Base-by-base conservation (phyloP, 2,329 filamentous ascomycete species). In the Ophiostoma sp. region DNA sequence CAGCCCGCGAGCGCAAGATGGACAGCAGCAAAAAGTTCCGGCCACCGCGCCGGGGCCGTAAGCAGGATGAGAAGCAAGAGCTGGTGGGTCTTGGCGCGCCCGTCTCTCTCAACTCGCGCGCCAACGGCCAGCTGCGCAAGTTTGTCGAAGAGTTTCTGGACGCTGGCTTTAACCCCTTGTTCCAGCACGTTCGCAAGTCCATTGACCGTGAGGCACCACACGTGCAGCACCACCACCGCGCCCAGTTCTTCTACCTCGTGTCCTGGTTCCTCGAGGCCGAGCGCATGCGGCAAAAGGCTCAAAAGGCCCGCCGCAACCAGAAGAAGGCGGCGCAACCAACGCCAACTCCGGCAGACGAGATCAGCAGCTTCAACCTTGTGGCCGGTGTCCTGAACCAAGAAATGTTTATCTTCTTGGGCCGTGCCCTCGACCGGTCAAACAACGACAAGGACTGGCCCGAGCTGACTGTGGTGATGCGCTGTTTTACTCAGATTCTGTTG, bases 121-220 rank as follows among this genome's bases (percentile, higher is more conserved):
- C 95, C n/a, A 91, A 89, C n/a, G 87, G 89, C 57, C 90, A 94
- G 76, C 86, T 99, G 9, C 89, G 92, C 69, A 85, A 85, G 0
- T 99, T 99, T 79, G 93, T 97, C 0, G 92, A 95, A 77, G 95
- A 98, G 63, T 98, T 99, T 78, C 84, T 99, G 3, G 95, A 99
- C 80, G 94, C 95, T 0, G 93, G 94, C 0, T 99, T 99, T 84
- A 99, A 98, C 79, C 95, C 95, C 3, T 84, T 95, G 0, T 97
- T 98, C 79, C 87, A 89, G 63, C 93, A 97, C 78, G 84, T 98
- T 15, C 91, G 96, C 70, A 95, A 93, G 81, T 93, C 95, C 1
- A 92, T 99, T 72, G 95, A 98, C 78, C 90, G 95, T 31, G 94
- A 98, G 82, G 92, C 92, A 0, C 90, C 95, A 33, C 91, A 97